phyloP scores from a whole-genome alignment of 2,329 filamentous ascomycete species.

The Venturia pyrina region DNA sequence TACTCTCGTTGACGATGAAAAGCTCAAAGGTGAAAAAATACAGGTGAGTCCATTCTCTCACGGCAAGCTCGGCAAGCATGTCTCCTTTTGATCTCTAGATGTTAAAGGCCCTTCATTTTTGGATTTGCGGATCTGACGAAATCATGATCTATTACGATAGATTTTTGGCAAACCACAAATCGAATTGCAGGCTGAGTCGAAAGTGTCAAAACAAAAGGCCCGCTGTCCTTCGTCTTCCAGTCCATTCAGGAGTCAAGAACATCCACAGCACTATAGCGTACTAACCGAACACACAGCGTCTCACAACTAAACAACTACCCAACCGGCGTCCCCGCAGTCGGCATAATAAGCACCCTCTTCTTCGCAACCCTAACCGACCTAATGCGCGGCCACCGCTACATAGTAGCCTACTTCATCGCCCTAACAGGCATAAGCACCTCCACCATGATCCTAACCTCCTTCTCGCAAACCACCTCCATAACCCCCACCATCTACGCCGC shows the following conservation, averaged over 20 bases:
- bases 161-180: background rate
- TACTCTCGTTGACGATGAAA: slow-evolving; percentile 44
- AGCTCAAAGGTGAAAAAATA: slow-evolving; percentile 35
- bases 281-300: slow-evolving; percentile 23
- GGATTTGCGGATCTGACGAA: background rate
- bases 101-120: background rate
- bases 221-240: too few species aligned
- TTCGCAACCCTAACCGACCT: slow-evolving; percentile 61
- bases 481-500: slow-evolving; percentile 51
- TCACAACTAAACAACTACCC: slow-evolving; percentile 45
- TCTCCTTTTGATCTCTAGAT: background rate
- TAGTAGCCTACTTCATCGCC: slow-evolving; percentile 58
- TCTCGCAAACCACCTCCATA: slow-evolving; percentile 35
- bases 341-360: slow-evolving; percentile 50
- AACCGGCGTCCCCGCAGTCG: slow-evolving; percentile 42
- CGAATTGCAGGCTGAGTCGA: background rate
- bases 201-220: background rate
- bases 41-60: slow-evolving; percentile 4
- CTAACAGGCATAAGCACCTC: slow-evolving; percentile 54
- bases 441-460: slow-evolving; percentile 47
- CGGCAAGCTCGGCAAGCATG: background rate
- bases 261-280: background rate
- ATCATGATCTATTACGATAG: background rate
- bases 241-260: too few species aligned
- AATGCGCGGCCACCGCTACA: slow-evolving; percentile 50